A percentile compares a stretch with the other conserved stretches of the same genome.
These are phyloP conservation scores for Trichoderma virens DNA, from an alignment of 495 filamentous ascomycete species.

Conservation along the genomic window DNA sequence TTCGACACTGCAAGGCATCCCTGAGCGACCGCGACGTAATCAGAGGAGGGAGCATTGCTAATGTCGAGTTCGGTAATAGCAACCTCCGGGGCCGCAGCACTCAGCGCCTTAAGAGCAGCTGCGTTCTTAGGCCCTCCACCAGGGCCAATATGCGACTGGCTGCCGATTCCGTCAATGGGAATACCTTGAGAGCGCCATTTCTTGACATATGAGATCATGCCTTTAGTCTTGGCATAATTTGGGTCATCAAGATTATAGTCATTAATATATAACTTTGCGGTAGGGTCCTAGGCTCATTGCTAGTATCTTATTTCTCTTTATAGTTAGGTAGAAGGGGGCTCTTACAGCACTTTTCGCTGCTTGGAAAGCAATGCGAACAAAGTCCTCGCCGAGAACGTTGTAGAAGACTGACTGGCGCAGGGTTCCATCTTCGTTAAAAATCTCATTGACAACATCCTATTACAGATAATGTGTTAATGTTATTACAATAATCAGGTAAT, in stretches of 20 bases:
- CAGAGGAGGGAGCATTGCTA: conserved; percentile 35
- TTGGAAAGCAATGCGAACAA: conserved; percentile 38
- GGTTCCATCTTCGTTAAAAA: conserved; percentile 37
- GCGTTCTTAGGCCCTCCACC: conserved; percentile 33
- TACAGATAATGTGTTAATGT: conserved; percentile 12
- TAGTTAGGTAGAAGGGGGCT: background rate
- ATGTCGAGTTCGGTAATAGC: conserved; percentile 61
- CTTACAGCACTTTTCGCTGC: conserved; percentile 33
- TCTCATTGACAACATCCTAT: conserved; percentile 52
- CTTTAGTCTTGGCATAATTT: conserved; percentile 32
- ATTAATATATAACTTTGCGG: conserved; percentile 58
- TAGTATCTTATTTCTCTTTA: background rate
- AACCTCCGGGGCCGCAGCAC: conserved; percentile 45
- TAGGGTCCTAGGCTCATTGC: conserved; percentile 22
- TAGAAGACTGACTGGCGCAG: conserved; percentile 34
- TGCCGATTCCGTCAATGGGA: conserved; percentile 53
- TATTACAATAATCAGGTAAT: background rate
- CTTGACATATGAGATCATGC: conserved; percentile 38
- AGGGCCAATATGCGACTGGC: conserved; percentile 52
- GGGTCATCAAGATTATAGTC: conserved; percentile 58
- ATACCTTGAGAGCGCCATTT: conserved; percentile 39
- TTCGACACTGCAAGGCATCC: conserved; percentile 45
- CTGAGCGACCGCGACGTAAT: conserved; percentile 46
- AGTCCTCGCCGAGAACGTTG: conserved; percentile 36
- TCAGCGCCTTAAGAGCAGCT: conserved; percentile 30